A percentile compares a stretch with the other conserved stretches of the same genome.
Conservation (phyloP, 495 filamentous ascomycete genomes). For the Podospora tetraspora region DNA sequence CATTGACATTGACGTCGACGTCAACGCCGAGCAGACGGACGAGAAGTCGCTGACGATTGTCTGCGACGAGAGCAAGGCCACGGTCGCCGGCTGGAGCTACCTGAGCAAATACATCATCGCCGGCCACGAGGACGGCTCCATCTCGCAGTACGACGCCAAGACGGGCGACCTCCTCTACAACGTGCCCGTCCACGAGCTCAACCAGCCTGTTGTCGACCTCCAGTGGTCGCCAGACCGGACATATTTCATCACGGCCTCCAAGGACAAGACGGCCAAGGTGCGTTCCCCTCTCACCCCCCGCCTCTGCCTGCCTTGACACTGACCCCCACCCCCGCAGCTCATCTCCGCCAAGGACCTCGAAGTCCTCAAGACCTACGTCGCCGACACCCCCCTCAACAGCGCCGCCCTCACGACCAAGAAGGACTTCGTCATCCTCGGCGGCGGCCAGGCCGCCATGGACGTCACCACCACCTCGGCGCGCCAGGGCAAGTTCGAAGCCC, state of each 20-base stretch:
- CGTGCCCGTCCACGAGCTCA: slow-evolving; percentile 73
- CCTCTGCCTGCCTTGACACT: slow-evolving; percentile 7
- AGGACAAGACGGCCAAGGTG: slow-evolving; percentile 96
- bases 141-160: slow-evolving; percentile 95
- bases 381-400: slow-evolving; percentile 96
- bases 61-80: slow-evolving; percentile 90
- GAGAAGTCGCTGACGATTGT: slow-evolving; percentile 79
- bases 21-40: slow-evolving; percentile 73
- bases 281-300: slow-evolving; percentile 3
- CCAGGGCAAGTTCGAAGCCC: slow-evolving; percentile 97
- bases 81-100: slow-evolving; percentile 94
- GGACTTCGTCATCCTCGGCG: slow-evolving; percentile 93
- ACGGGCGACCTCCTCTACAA: slow-evolving; percentile 77
- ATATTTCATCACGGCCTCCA: slow-evolving; percentile 95
- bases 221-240: slow-evolving; percentile 92
- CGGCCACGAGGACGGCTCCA: slow-evolving; percentile 90
- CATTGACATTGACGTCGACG: slow-evolving; percentile 74
- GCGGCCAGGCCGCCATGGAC: slow-evolving; percentile 97
- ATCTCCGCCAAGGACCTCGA: slow-evolving; percentile 77
- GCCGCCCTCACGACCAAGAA: slow-evolving; percentile 90
- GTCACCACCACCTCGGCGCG: slow-evolving; percentile 91
- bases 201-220: slow-evolving; percentile 81
- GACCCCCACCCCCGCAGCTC: slow-evolving; percentile 47
- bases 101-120: slow-evolving; percentile 90
- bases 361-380: slow-evolving; percentile 81